Evolutionary conservation across 352 stramenopile genomes (phyloP), one percentile per base, ranked within the genome.

Genomic region (Phytophthora tentaculata): DNA sequence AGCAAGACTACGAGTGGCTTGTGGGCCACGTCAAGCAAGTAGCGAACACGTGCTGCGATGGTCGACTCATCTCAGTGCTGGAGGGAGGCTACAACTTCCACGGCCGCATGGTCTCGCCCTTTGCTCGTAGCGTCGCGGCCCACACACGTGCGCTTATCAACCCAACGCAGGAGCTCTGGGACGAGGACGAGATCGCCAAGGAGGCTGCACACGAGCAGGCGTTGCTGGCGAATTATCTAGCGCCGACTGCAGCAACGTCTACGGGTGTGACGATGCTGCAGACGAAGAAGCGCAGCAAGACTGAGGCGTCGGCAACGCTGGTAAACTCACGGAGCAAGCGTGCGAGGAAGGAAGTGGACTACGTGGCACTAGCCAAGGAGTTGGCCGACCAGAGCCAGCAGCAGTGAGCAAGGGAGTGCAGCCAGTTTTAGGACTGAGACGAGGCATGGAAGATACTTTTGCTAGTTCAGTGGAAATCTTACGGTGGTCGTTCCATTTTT

Each of bases 21-120:
- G 80, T 90, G 61, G 57, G 69, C 24, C 77, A 89, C 52, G 71
- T 96, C 26, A 92, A 94, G 65, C 83, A 80, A 37, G 76, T 96
- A 13, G 89, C 88, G 16, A 90, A 93, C 51, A 69, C 69, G 17
- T 90, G 78, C 51, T 92, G 88, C 56, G 47, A 90, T 9, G 89
- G 89, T 13, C 73, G 88, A 2, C 59, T 96, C 48, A 85, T 96
- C 47, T 95, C 86, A 20, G 89, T 96, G 41, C 72, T 96, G 10
- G 89, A 96, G 48, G 89, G 89, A 28, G 89, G 89, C 63, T 96
- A 96, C 77, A 96, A 95, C 49, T 92, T 94, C 50, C 81, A 96
- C 53, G 87, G 84, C 3, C 87, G 84, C 23, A 85, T 96, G 69
- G 78, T 93, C 9, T 95, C 87, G 10, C 81, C 85, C 17, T 94